These are phyloP conservation scores for Xylaria grammica DNA, from an alignment of 495 filamentous ascomycete genomes.

Conservation along the genomic window DNA sequence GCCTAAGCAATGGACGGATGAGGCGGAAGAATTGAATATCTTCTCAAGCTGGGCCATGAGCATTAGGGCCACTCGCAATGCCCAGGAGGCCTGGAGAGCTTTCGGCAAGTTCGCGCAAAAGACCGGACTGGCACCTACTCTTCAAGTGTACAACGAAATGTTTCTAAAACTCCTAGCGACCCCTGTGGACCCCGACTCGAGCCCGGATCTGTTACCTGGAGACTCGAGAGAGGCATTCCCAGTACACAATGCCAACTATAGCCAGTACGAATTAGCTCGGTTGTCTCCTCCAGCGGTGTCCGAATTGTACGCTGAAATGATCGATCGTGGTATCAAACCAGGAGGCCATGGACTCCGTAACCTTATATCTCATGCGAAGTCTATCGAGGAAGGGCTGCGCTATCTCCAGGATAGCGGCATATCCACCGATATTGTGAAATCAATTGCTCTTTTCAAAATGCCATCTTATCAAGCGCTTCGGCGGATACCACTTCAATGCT, in stretches of 20 bases:
- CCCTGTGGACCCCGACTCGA: slow-evolving; percentile 15
- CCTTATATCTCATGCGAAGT: slow-evolving; percentile 40
- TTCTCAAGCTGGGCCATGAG: slow-evolving; percentile 42
- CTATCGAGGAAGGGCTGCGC: slow-evolving; percentile 34
- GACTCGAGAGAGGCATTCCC: slow-evolving; percentile 45
- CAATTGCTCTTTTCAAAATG: slow-evolving; percentile 21
- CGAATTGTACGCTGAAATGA: slow-evolving; percentile 48
- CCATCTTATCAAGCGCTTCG: slow-evolving; percentile 28
- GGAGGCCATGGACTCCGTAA: slow-evolving; percentile 38
- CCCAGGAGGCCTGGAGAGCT: slow-evolving; percentile 49
- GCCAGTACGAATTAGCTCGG: slow-evolving; percentile 47
- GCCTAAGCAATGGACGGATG: slow-evolving; percentile 28
- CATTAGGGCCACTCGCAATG: slow-evolving; percentile 49
- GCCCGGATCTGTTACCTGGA: slow-evolving; percentile 40
- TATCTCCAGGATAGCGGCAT: slow-evolving; percentile 45
- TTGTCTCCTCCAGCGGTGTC: slow-evolving; percentile 43
- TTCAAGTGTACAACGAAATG: slow-evolving; percentile 50
- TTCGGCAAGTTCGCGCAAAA: slow-evolving; percentile 42
- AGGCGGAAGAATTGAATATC: slow-evolving; percentile 32
- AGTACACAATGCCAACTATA: slow-evolving; percentile 46
- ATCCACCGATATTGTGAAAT: slow-evolving; percentile 21
- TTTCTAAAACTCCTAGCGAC: slow-evolving; percentile 48
- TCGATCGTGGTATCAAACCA: slow-evolving; percentile 41
- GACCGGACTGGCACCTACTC: slow-evolving; percentile 31
- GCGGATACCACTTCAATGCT: slow-evolving; percentile 31